Percentiles rank a stretch among this genome's conserved stretches.
Conservation (phyloP, 129 eudicot species). For the Ambrosia artemisiifolia region DNA sequence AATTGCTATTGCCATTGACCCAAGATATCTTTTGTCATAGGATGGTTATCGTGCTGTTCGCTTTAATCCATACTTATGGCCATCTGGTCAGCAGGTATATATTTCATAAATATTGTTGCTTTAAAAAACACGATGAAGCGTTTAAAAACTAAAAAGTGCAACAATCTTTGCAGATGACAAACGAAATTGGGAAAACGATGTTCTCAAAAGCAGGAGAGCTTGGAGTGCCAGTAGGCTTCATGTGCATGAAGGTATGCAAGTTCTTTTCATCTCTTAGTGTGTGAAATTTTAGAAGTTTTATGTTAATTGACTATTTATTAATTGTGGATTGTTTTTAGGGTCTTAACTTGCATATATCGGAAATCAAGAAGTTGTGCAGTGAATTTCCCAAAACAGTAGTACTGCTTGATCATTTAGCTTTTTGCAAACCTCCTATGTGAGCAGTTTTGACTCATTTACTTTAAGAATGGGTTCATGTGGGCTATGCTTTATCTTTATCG, state of each 20-base stretch:
- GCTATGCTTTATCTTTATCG: neutral
- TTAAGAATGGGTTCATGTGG: neutral
- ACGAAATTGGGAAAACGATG: conserved; percentile 74
- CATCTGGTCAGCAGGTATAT: conserved; percentile 72
- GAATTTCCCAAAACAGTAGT: conserved; percentile 71
- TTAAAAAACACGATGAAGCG: neutral
- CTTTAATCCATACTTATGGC: conserved; percentile 92
- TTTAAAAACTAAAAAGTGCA: neutral
- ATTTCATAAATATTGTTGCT: neutral
- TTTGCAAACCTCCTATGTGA: conserved; percentile 85
- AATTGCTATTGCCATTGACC: conserved; percentile 16
- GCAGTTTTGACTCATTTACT: conserved; percentile 16
- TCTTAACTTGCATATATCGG: conserved; percentile 63
- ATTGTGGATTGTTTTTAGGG: conserved; percentile 41
- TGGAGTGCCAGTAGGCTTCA: conserved; percentile 79
- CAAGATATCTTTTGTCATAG: conserved; percentile 25
- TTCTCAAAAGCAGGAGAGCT: conserved; percentile 83
- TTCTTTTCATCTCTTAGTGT: neutral
- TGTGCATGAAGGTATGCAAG: conserved; percentile 74
- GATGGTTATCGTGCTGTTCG: conserved; percentile 91
- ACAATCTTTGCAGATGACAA: conserved; percentile 63
- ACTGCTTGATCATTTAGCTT: conserved; percentile 76
- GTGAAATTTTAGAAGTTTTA: neutral
- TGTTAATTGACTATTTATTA: neutral
- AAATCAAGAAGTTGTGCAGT: conserved; percentile 62